phyloP scores from a whole-genome alignment of 2,329 filamentous ascomycete genomes.

The Fusarium sp. region DNA sequence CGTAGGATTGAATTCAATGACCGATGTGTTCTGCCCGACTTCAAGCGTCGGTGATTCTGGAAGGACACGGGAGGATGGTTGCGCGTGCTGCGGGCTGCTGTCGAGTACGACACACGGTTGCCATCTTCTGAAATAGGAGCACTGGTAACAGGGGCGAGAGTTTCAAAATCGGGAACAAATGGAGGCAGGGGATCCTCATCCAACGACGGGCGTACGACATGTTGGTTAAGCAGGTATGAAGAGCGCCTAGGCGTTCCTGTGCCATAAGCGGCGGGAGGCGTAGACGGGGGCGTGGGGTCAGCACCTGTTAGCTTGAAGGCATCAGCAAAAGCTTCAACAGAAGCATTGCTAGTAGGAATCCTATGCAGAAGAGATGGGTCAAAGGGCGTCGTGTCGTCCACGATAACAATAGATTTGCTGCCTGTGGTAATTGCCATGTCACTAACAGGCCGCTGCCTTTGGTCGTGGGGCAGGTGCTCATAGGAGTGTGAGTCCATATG shows the following conservation, averaged over 20 bases:
- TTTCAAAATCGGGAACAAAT: slow-evolving; percentile 60
- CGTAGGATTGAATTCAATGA: slow-evolving; percentile 64
- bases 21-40: slow-evolving; percentile 60
- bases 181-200: slow-evolving; percentile 58
- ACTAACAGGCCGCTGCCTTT: slow-evolving; percentile 58
- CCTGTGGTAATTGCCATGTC: slow-evolving; percentile 75
- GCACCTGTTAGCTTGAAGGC: slow-evolving; percentile 60
- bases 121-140: slow-evolving; percentile 50
- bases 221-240: slow-evolving; percentile 65
- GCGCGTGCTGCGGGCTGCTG: slow-evolving; percentile 40
- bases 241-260: slow-evolving; percentile 63
- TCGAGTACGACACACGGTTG: slow-evolving; percentile 48
- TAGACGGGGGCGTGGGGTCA: slow-evolving; percentile 70
- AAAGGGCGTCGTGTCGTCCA: slow-evolving; percentile 72
- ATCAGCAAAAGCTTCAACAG: slow-evolving; percentile 65
- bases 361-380: slow-evolving; percentile 63
- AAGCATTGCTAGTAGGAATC: slow-evolving; percentile 57
- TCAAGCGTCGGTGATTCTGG: slow-evolving; percentile 57
- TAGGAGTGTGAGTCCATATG: slow-evolving; percentile 55
- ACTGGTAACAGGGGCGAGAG: slow-evolving; percentile 48
- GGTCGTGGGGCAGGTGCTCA: slow-evolving; percentile 49
- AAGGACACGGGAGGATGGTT: slow-evolving; percentile 48
- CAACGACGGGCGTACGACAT: slow-evolving; percentile 52
- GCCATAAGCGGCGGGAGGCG: slow-evolving; percentile 61
- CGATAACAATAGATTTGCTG: slow-evolving; percentile 91